These are phyloP conservation scores for Dictyostelium purpureum DNA, from an alignment of 78 protist species.

Conservation along the genomic window DNA sequence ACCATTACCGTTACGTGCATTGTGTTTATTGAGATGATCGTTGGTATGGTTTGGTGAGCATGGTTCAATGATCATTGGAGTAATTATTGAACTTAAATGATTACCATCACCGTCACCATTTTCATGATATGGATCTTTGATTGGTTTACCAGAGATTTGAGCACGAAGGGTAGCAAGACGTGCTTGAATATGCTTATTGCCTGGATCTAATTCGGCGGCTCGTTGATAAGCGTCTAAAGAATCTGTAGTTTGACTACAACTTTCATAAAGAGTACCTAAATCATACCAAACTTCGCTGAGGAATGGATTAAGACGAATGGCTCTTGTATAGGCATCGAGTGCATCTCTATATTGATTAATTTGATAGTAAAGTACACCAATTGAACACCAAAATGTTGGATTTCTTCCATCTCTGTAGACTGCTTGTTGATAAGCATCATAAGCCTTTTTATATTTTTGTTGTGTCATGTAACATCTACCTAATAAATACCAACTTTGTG, in stretches of 20 bases:
- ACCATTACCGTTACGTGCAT: not conserved
- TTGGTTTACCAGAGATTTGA: slow-evolving; percentile 25
- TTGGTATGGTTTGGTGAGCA: slow-evolving; percentile 23
- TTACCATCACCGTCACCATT: not conserved
- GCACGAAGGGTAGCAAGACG: slow-evolving; percentile 42
- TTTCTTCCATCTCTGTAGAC: slow-evolving; percentile 90
- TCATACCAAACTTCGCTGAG: slow-evolving; percentile 88
- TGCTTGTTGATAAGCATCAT: slow-evolving; percentile 92
- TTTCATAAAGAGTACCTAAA: slow-evolving; percentile 92
- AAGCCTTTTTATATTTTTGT: slow-evolving; percentile 87
- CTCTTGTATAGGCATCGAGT: slow-evolving; percentile 90
- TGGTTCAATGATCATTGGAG: slow-evolving; percentile 72
- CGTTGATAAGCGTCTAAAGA: slow-evolving; percentile 82
- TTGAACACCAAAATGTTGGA: slow-evolving; percentile 92
- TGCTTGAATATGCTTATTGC: slow-evolving; percentile 81
- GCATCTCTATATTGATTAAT: slow-evolving; percentile 93
- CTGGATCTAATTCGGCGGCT: slow-evolving; percentile 82
- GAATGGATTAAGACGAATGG: slow-evolving; percentile 88
- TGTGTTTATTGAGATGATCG: not conserved
- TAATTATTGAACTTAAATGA: not conserved
- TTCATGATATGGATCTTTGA: not conserved
- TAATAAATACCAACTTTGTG: slow-evolving; percentile 89
- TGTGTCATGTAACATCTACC: slow-evolving; percentile 92
- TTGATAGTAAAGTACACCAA: slow-evolving; percentile 92
- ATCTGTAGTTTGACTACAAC: slow-evolving; percentile 83